Conservation (phyloP, 2,329 filamentous ascomycete genomes). For the Sporothrix curviconia region DNA sequence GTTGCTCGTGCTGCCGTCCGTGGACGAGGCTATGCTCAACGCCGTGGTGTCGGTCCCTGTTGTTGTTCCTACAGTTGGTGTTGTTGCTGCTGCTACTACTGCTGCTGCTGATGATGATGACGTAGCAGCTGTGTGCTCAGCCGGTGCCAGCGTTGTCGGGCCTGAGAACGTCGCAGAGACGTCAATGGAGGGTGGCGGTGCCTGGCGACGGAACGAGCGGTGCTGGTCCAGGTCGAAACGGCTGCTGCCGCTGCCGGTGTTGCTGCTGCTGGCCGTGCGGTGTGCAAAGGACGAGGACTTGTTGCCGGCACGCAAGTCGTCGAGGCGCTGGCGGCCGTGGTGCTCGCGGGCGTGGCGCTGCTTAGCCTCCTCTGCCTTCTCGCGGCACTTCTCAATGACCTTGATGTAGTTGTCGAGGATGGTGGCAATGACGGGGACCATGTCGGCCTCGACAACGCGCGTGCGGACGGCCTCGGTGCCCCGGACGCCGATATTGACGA, state of each 20-base stretch:
- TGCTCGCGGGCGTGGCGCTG: slow-evolving; percentile 56
- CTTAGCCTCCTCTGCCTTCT: slow-evolving; percentile 78
- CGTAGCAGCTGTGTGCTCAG: background rate
- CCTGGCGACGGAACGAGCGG: slow-evolving; percentile 59
- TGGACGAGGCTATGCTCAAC: background rate
- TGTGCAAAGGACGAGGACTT: slow-evolving; percentile 50
- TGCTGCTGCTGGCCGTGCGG: slow-evolving; percentile 24
- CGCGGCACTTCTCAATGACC: slow-evolving; percentile 84
- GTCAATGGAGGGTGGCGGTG: slow-evolving; percentile 77
- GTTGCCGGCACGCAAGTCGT: slow-evolving; percentile 42
- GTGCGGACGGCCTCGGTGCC: slow-evolving; percentile 92
- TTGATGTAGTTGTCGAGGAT: slow-evolving; percentile 98
- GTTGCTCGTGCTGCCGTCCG: slow-evolving; percentile 7
- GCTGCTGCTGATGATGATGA: background rate
- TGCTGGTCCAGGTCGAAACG: slow-evolving; percentile 48
- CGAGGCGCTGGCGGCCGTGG: slow-evolving; percentile 43
- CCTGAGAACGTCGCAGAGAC: slow-evolving; percentile 55
- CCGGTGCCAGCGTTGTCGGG: slow-evolving; percentile 26
- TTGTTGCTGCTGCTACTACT: background rate
- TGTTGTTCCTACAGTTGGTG: background rate
- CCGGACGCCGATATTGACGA: slow-evolving; percentile 96
- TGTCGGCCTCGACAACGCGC: slow-evolving; percentile 93
- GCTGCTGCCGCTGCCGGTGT: slow-evolving; percentile 15
- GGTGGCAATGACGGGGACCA: slow-evolving; percentile 97
- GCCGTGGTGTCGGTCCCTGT: background rate